A percentile compares a stretch with the other conserved stretches of the same genome.
Conservation (phyloP, 2,329 filamentous ascomycete genomes). For the Ophiostoma sp. region DNA sequence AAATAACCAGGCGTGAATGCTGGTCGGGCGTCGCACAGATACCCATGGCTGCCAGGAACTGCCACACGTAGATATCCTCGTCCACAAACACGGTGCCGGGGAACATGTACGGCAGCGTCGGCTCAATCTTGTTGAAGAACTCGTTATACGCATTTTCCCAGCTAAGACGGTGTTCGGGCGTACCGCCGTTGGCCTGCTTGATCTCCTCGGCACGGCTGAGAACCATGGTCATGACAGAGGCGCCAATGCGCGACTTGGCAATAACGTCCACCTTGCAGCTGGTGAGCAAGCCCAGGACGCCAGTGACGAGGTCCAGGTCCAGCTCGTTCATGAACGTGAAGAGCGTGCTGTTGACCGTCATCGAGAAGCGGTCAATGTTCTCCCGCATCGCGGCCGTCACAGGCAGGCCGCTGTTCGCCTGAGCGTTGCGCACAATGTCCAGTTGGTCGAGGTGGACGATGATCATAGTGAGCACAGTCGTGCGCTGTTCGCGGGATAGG, state of each 20-base stretch:
- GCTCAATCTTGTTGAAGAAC: constrained; percentile 83
- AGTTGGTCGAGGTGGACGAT: constrained; percentile 87
- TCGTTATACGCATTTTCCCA: constrained; percentile 80
- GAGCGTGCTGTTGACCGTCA: constrained; percentile 81
- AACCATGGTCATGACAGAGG: constrained; percentile 87
- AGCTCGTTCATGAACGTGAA: constrained; percentile 89
- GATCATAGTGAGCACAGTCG: constrained; percentile 93
- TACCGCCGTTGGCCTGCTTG: constrained; percentile 69
- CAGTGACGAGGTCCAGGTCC: constrained; percentile 83
- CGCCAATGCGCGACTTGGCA: constrained; percentile 78
- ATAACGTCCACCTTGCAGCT: constrained; percentile 80
- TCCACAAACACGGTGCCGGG: constrained; percentile 83
- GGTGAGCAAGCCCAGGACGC: constrained; percentile 77
- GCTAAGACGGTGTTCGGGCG: constrained; percentile 69
- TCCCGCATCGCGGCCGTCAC: constrained; percentile 60
- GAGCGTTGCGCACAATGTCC: constrained; percentile 78
- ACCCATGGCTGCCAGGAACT: constrained; percentile 91
- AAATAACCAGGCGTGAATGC: constrained; percentile 87
- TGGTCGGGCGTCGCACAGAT: constrained; percentile 91
- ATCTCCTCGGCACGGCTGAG: constrained; percentile 89
- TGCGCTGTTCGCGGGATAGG: constrained; percentile 84
- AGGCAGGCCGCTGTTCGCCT: constrained; percentile 55
- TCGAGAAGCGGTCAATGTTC: constrained; percentile 85
- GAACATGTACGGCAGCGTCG: constrained; percentile 78
- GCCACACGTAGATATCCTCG: constrained; percentile 96